Base-by-base conservation (phyloP, 129 eudicot species). In the Tagetes patula region DNA sequence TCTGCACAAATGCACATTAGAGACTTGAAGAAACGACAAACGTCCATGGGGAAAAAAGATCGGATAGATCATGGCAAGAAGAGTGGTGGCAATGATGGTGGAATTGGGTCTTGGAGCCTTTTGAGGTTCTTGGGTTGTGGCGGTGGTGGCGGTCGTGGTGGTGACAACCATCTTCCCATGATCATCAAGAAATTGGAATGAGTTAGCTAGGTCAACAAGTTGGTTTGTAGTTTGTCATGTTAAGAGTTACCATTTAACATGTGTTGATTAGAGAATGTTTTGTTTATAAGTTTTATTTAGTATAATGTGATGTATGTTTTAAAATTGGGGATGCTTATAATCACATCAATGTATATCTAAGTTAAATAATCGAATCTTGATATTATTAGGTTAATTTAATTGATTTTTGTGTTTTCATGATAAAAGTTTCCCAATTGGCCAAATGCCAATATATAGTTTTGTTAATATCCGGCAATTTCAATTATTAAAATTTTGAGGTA, bases 21-120 rank as follows among this genome's bases (percentile, higher is more conserved):
- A 41, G 96, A 89, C 74, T 75, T 89, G 46, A 86, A 79, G 77
- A 84, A 65, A 40, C 73, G 92, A 82, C 89, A 77, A 50, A 43
- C 68, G 6, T 78, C 78, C 9, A 41, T 42, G 41, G 38, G 80
- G 70, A 46, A 41, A 12, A 72, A 64, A 14, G 54, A n/a, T 64
- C 53, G 72, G 27, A 20, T 20, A 20, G 27, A 20, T 20, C 27
- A 20, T 20, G 27, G 27, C 27, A 20, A 20, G 27, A 20, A 20
- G 9, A 65, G 46, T 0, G 75, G 73, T 40, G 39, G 37, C 56
- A 56, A 71, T 8, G 70, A 6, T 3, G 52, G 63, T 56, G 78
- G 67, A 14, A 50, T 45, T 20, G 83, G 86, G 61, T 59, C 82
- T 52, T 83, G 82, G 86, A 73, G 80, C 37, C 41, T 88, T 13